Conservation (phyloP, 2,329 filamentous ascomycete genomes). For the Nakataea oryzae region DNA sequence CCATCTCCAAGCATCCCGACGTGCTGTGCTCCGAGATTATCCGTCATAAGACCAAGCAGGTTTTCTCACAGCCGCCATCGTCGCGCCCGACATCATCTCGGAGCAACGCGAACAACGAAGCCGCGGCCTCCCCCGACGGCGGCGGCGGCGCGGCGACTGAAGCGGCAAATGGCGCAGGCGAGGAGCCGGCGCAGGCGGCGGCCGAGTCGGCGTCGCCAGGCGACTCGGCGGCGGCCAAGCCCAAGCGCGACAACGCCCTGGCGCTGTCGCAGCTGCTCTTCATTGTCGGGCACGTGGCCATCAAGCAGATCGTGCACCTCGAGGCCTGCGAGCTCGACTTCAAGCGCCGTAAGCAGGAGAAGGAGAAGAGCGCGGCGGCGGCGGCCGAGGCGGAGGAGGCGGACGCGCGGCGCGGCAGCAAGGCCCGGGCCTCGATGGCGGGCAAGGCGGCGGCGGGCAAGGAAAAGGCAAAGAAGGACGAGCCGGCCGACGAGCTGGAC, state of each 20-base stretch:
- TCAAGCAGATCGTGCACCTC: conserved; percentile 97
- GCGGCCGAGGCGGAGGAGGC: conserved; percentile 29
- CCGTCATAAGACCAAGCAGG: conserved; percentile 71
- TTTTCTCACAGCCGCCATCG: conserved; percentile 45
- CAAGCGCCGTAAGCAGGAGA: conserved; percentile 87
- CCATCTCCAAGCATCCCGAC: conserved; percentile 87
- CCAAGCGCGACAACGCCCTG: conserved; percentile 58
- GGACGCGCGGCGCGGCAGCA: conserved; percentile 14
- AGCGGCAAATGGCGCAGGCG: neutral
- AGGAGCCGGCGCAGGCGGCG: neutral
- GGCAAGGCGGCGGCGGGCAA: conserved; percentile 17
- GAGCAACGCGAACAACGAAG: conserved; percentile 6
- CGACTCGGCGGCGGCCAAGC: conserved; percentile 15
- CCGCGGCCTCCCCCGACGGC: conserved; percentile 12
- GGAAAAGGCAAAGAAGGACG: conserved; percentile 39
- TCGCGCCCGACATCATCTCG: neutral
- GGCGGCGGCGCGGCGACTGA: conserved; percentile 5
- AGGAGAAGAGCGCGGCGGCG: conserved; percentile 55
- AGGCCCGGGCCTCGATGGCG: conserved; percentile 17
- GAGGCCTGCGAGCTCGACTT: conserved; percentile 97
- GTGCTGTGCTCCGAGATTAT: conserved; percentile 86
- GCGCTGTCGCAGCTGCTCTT: conserved; percentile 86
- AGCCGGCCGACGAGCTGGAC: conserved; percentile 81
- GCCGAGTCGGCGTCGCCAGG: neutral
- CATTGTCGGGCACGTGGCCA: conserved; percentile 89